Evolutionary conservation across 2,329 filamentous ascomycete species (phyloP).

Genomic region (Hypoxylon sp.): DNA sequence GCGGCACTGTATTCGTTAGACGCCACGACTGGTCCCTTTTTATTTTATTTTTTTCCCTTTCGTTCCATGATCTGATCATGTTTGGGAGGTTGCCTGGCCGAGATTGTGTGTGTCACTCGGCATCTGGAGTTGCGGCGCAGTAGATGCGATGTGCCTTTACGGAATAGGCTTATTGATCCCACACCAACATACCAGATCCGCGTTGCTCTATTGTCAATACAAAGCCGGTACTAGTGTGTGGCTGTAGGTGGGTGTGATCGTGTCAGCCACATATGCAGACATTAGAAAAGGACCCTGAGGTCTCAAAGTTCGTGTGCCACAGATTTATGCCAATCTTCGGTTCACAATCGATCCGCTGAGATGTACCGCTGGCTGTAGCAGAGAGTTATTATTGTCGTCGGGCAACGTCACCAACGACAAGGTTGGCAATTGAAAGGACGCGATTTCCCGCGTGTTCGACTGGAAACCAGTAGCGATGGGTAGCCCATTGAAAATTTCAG

Average conservation of each 20-base stretch:
- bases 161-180: conserved; percentile 24
- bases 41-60: neutral
- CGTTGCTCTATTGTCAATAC: conserved; percentile 18
- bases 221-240: conserved; percentile 14
- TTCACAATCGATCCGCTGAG: conserved; percentile 13
- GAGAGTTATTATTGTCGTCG: neutral
- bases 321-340: conserved; percentile 1
- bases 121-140: conserved; percentile 5
- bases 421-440: neutral
- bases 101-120: conserved; percentile 6
- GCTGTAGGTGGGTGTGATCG: conserved; percentile 15
- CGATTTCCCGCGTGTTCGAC: conserved; percentile 1
- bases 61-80: conserved; percentile 1
- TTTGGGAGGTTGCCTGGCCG: conserved; percentile 1
- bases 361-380: neutral
- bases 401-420: neutral
- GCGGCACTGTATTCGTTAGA: conserved; percentile 31
- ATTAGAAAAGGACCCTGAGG: conserved; percentile 29
- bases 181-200: conserved; percentile 24
- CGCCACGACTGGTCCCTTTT: neutral
- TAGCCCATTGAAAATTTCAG: neutral
- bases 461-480: neutral
- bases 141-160: conserved; percentile 13
- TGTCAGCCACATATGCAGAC: conserved; percentile 36
- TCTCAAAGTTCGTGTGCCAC: conserved; percentile 38